These are phyloP conservation scores for Lactarius hatsudake DNA, from an alignment of 768 basidiomycete species.

Conservation along the genomic window DNA sequence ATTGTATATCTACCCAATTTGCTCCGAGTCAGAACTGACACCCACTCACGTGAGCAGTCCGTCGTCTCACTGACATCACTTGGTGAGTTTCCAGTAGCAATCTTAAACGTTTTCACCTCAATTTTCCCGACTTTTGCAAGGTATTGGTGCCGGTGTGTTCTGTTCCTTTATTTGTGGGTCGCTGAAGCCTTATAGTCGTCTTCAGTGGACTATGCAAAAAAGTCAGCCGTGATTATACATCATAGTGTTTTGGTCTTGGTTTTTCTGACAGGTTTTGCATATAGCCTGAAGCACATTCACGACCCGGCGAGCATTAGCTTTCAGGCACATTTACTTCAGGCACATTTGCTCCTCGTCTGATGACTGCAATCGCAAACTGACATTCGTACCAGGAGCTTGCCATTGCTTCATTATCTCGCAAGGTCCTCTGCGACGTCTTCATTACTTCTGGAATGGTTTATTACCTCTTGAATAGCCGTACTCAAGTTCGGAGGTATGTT, in stretches of 20 bases:
- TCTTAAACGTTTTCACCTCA: background rate
- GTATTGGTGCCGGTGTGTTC: background rate
- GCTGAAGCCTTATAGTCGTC: background rate
- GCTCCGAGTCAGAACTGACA: too few relatives aligned
- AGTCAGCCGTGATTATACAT: background rate
- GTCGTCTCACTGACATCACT: background rate
- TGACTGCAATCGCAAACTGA: background rate
- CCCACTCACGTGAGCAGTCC: too few relatives aligned
- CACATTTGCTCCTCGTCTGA: background rate
- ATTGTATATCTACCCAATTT: too few relatives aligned
- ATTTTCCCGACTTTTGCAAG: background rate
- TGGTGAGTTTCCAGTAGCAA: background rate
- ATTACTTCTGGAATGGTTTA: background rate
- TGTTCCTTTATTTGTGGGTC: background rate
- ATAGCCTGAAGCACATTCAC: background rate
- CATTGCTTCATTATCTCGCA: background rate
- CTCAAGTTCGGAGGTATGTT: background rate
- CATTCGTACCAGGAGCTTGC: background rate
- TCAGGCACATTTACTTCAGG: background rate
- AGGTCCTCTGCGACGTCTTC: background rate
- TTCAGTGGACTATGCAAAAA: background rate
- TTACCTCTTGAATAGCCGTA: background rate
- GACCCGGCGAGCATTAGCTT: background rate
- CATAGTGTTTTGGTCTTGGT: background rate
- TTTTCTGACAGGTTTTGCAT: background rate